phyloP scores from a whole-genome alignment of 148 eudicot genomes.

The Cornus controversa region DNA sequence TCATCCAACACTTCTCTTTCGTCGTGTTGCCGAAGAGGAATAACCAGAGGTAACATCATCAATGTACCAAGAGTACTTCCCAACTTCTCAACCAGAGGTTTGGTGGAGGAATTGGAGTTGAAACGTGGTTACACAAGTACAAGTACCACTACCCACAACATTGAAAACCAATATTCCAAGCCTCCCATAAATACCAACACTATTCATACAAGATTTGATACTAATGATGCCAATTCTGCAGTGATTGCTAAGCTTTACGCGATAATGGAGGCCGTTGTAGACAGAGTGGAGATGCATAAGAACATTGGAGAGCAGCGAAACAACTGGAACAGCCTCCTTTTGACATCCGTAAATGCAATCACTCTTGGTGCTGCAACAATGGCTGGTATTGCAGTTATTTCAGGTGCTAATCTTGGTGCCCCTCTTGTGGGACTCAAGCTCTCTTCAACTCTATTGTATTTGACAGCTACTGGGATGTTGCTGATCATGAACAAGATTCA shows the following conservation, averaged over 20 bases:
- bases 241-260: slow-evolving; percentile 26
- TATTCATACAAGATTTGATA: neutral
- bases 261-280: slow-evolving; percentile 31
- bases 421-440: slow-evolving; percentile 29
- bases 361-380: slow-evolving; percentile 15
- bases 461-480: no score
- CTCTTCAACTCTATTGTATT: no score
- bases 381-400: slow-evolving; percentile 29
- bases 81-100: neutral
- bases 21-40: neutral
- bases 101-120: neutral
- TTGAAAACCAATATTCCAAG: neutral
- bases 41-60: neutral
- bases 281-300: slow-evolving; percentile 44
- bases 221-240: slow-evolving; percentile 2
- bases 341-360: slow-evolving; percentile 2
- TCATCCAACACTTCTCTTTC: neutral
- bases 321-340: slow-evolving; percentile 32
- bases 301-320: slow-evolving; percentile 37
- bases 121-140: neutral
- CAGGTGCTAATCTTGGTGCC: neutral
- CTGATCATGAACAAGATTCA: no score
- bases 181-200: neutral
- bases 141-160: neutral
- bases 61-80: neutral